Percentiles rank a stretch among this genome's conserved stretches.
phyloP scores from a whole-genome alignment of 768 basidiomycete genomes.

The Clitopilus passeckerianus region DNA sequence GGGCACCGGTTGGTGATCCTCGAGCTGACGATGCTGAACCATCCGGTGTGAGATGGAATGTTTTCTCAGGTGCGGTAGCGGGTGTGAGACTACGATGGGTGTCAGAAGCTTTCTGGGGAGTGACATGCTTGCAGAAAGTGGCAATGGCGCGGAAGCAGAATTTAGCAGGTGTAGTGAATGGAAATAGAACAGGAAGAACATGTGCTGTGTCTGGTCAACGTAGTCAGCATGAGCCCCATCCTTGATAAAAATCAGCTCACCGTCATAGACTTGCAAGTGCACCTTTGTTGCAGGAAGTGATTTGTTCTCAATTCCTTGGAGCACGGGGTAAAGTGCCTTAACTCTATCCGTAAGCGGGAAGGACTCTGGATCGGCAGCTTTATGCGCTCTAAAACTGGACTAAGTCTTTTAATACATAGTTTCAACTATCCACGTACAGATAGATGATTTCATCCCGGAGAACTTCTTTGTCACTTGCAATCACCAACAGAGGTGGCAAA shows the following conservation, averaged over 20 bases:
- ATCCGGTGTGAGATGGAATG: background rate
- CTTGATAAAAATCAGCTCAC: conserved; percentile 29
- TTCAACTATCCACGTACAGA: conserved; percentile 39
- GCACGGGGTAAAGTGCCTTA: conserved; percentile 48
- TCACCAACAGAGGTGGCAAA: conserved; percentile 79
- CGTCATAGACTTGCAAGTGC: conserved; percentile 92
- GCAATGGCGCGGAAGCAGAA: conserved; percentile 79
- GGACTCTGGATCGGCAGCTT: conserved; percentile 77
- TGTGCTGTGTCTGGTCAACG: conserved; percentile 56
- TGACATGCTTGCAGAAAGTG: conserved; percentile 62
- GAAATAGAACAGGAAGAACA: conserved; percentile 67
- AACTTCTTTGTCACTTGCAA: conserved; percentile 88
- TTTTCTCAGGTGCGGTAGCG: background rate
- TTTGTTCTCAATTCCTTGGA: conserved; percentile 49
- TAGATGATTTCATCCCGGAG: conserved; percentile 91
- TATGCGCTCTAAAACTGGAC: conserved; percentile 65
- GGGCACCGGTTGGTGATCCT: too few species aligned
- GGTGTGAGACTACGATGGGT: conserved; percentile 1
- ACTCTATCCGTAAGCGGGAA: conserved; percentile 47
- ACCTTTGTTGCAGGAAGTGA: conserved; percentile 67
- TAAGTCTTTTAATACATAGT: background rate
- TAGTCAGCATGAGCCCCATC: conserved; percentile 13
- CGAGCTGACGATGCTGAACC: background rate
- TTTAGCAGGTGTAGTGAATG: conserved; percentile 74
- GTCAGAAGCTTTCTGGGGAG: conserved; percentile 33